A percentile compares a stretch with the other conserved stretches of the same genome.
Conservation (phyloP, 108 stramenopile species). For the Thalassiosira profunda region DNA sequence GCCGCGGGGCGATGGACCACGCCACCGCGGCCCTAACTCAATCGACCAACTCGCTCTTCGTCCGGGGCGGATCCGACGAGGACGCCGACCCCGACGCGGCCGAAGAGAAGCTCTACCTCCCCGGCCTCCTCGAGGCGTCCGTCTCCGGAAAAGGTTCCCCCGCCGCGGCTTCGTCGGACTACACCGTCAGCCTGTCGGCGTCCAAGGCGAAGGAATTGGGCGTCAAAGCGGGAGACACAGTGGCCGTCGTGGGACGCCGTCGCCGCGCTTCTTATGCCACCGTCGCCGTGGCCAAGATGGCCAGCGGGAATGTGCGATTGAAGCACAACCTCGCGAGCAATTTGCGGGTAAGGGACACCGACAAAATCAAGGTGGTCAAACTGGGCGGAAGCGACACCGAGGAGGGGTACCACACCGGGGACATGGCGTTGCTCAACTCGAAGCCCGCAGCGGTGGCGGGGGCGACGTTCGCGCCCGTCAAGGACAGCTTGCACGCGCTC, state of each 20-base stretch:
- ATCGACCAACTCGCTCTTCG: too few relatives aligned
- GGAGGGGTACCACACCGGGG: slow-evolving; percentile 52
- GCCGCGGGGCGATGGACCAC: too few relatives aligned
- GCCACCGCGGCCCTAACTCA: too few relatives aligned
- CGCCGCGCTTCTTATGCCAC: slow-evolving; percentile 77
- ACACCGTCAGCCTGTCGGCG: slow-evolving; percentile 56
- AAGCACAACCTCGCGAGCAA: slow-evolving; percentile 74
- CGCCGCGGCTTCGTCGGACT: slow-evolving; percentile 44
- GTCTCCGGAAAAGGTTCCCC: slow-evolving; percentile 48
- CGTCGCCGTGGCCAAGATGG: slow-evolving; percentile 49
- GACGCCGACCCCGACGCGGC: slow-evolving; percentile 34
- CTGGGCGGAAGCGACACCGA: slow-evolving; percentile 30
- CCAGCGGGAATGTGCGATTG: slow-evolving; percentile 38
- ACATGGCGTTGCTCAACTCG: slow-evolving; percentile 65
- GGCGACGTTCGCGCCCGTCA: slow-evolving; percentile 80
- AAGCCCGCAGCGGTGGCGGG: slow-evolving; percentile 51
- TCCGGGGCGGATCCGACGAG: too few relatives aligned
- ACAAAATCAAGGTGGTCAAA: slow-evolving; percentile 76
- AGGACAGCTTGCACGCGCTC: slow-evolving; percentile 66
- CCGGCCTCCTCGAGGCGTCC: slow-evolving; percentile 75
- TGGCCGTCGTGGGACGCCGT: slow-evolving; percentile 77
- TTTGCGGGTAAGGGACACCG: slow-evolving; percentile 74
- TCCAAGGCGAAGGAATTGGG: slow-evolving; percentile 86
- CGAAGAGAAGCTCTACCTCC: slow-evolving; percentile 66
- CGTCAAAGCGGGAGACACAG: slow-evolving; percentile 65